Base-by-base conservation (phyloP, 176 grass and related monocot species). In the Rhynchospora pubera region DNA sequence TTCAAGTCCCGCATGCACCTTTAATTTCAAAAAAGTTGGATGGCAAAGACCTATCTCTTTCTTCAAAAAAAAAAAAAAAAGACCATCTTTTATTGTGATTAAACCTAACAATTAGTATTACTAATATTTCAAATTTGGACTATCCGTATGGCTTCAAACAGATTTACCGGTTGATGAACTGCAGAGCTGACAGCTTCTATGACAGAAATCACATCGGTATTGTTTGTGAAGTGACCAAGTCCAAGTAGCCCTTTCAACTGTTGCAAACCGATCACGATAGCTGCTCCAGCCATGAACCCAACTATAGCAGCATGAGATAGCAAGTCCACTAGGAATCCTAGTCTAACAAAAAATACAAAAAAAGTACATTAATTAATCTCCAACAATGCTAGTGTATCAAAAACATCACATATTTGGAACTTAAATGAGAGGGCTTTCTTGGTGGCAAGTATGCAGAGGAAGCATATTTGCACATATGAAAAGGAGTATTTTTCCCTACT, bases 271-370 rank as follows among this genome's bases (percentile, higher is more conserved):
- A 97, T 97, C 2, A 97, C 92, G 16, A 94, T 92, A 44, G 94
- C 94, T 12, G 94, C 94, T 32, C 94, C 94, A 5, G 16, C 94
- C 94, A 97, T 97, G 88, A 97, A 97, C 47, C 94, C 94, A 1
- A 97, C 94, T 45, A 92, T 91, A 74, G 94, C 90, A 5, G 94
- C 92, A 63, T 97, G 94, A 84, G 94, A 97, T 28, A 97, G 85
- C 69, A 97, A 89, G 86, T 97, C 92, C 72, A 97, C 94, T 10
- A 97, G 81, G 32, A 97, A 97, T 1, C 94, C 94, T 65, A 97
- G 69, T 67, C 94, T 97, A 86, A 53, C 47, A 57, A 62, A 65
- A 26, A 59, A 84, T 50, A 43, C 9, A 28, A 28, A 75, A 30
- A 39, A 9, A 67, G n/a, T 32, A 68, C 39, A 43, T 13, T 3